A percentile compares a stretch with the other conserved stretches of the same genome.
Conservation (phyloP, 2,329 filamentous ascomycete species). For the Fusarium sp. region DNA sequence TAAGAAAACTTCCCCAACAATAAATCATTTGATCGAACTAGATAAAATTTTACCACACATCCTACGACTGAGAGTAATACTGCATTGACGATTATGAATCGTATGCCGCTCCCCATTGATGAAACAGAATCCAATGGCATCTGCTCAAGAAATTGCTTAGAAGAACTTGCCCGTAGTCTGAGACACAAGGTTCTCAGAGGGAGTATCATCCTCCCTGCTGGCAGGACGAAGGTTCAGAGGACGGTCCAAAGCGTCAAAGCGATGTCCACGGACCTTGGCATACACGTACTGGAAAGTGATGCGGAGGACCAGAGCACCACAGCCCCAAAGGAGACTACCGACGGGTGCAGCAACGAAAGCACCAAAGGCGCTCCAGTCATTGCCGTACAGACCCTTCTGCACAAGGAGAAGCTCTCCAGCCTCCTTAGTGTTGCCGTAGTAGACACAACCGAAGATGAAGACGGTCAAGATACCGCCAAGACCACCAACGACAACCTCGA, state of each 20-base stretch:
- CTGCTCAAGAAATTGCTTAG: conserved; percentile 48
- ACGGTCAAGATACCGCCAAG: conserved; percentile 82
- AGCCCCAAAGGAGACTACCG: conserved; percentile 78
- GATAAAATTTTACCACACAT: conserved; percentile 3
- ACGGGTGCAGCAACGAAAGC: conserved; percentile 85
- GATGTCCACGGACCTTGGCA: conserved; percentile 68
- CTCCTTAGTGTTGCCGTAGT: conserved; percentile 74
- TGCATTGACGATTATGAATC: background rate
- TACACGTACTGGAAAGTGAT: conserved; percentile 68
- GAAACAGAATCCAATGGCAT: conserved; percentile 21
- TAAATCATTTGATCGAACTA: background rate
- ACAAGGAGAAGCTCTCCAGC: conserved; percentile 78
- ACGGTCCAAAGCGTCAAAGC: conserved; percentile 76
- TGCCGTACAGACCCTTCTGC: conserved; percentile 77
- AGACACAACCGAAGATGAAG: conserved; percentile 84
- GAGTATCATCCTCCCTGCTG: conserved; percentile 49
- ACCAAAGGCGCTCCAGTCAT: conserved; percentile 86
- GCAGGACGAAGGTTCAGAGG: conserved; percentile 52
- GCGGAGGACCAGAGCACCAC: conserved; percentile 71
- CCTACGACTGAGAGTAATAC: background rate
- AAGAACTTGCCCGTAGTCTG: conserved; percentile 67
- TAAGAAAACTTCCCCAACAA: background rate
- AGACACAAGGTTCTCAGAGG: conserved; percentile 42
- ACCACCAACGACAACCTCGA: conserved; percentile 82
- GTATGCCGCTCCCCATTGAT: background rate